Conservation (phyloP, 768 basidiomycete species). For the Lactarius trivialis region DNA sequence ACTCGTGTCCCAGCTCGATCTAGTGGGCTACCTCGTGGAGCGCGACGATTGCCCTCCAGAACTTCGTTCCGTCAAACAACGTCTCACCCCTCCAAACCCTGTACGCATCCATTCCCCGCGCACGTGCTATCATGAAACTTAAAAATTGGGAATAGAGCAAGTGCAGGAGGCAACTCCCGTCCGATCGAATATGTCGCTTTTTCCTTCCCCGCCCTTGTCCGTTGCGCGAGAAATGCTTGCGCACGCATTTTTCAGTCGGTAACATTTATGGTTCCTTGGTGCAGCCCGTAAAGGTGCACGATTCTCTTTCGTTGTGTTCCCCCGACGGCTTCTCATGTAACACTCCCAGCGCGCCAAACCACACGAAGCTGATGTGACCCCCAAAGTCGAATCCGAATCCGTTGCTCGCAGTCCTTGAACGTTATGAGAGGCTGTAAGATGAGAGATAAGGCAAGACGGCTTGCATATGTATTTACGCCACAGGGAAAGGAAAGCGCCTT, state of each 20-base stretch:
- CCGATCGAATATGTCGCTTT: constrained; percentile 2
- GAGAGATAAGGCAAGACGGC: background rate
- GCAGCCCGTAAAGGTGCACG: background rate
- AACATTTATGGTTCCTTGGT: constrained; percentile 1
- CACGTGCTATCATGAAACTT: no score
- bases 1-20: background rate
- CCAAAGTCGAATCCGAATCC: background rate
- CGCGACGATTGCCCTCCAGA: background rate
- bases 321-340: background rate
- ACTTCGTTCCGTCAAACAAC: background rate
- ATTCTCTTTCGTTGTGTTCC: background rate
- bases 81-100: background rate
- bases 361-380: background rate
- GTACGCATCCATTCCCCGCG: background rate
- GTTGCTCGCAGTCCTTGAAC: background rate
- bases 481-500: background rate
- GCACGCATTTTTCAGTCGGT: background rate
- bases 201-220: background rate
- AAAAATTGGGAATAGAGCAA: background rate
- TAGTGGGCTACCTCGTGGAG: background rate
- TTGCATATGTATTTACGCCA: background rate
- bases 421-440: background rate
- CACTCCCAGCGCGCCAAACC: background rate
- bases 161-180: background rate
- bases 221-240: background rate